Evolutionary conservation across 2,329 filamentous ascomycete species (phyloP).

Genomic region (Ophiostoma pallidulum): DNA sequence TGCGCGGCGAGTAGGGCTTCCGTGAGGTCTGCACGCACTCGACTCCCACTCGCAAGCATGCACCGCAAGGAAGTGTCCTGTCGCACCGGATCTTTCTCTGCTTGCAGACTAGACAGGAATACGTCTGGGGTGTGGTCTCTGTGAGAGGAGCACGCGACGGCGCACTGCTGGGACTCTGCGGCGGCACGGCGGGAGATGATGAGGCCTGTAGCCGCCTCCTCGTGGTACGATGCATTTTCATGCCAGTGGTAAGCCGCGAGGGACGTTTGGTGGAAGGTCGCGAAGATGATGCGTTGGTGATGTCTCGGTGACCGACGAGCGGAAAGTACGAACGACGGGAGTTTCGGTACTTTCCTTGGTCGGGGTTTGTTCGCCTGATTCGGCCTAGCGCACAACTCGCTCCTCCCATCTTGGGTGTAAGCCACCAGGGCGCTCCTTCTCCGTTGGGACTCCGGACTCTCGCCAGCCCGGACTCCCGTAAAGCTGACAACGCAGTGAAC

Average conservation of each 20-base stretch:
- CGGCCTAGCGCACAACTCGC: neutral
- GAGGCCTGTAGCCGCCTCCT: neutral
- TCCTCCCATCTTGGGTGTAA: neutral
- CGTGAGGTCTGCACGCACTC: slow-evolving; percentile 26
- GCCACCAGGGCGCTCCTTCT: neutral
- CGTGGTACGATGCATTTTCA: neutral
- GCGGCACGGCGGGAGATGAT: neutral
- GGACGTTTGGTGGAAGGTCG: neutral
- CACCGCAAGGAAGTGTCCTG: slow-evolving; percentile 33
- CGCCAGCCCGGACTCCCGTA: slow-evolving; percentile 14
- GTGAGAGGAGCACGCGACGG: neutral
- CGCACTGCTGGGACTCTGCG: neutral
- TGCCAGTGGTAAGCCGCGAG: too few species aligned
- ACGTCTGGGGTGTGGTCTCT: slow-evolving; percentile 11
- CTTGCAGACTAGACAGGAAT: slow-evolving; percentile 43
- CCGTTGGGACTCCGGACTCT: slow-evolving; percentile 9
- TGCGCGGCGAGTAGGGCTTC: slow-evolving; percentile 36
- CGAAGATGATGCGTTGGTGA: neutral
- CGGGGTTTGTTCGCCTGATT: neutral
- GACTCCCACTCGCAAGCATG: slow-evolving; percentile 28
- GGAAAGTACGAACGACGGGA: neutral
- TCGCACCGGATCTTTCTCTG: slow-evolving; percentile 42
- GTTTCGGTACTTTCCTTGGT: slow-evolving; percentile 3
- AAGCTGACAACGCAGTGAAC: neutral
- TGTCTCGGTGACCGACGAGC: too few species aligned